Evolutionary conservation across 495 filamentous ascomycete genomes (phyloP), one percentile per base, ranked within the genome.

Genomic region (Neurospora sp.): DNA sequence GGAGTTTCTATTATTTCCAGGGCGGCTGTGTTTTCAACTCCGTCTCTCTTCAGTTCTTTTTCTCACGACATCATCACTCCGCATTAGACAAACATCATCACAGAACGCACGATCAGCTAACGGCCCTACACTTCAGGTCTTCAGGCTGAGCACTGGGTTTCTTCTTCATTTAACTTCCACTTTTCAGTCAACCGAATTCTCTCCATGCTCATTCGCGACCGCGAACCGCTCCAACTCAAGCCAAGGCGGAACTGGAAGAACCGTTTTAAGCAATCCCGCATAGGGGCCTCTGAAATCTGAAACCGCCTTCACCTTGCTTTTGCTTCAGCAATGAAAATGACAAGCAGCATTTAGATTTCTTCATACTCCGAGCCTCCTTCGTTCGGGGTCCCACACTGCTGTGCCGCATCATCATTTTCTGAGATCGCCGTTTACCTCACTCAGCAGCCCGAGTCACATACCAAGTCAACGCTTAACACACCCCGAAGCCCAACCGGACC

Each of bases 141-240:
- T 18, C 27, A 65, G 53, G 53, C 53, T 65, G 27, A 18, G 53
- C 53, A 35, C 0, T 27, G 5, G 2, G 5, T 1, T 12, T 27
- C 0, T 7, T 22, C 10, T 59, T 27, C 22, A 14, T 27, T 70
- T 70, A 12, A 39, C 69, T 68, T 69, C 7, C 37, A 70, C 44
- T 74, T 48, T 72, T 76, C 71, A 80, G 78, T 77, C 77, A 80
- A 78, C 78, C 74, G 69, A 72, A 77, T 77, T 77, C 72, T 79
- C 76, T 77, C 18, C n/a, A 69, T 18, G 1, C 12, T 46, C 31
- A 78, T 79, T 78, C 77, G 78, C 46, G 70, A 53, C 70, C 7
- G 12, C 46, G 40, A 72, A 12, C 37, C 16, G 16, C 16, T 38
- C 65, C 16, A 70, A 48, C 37, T 39, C 71, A n/a, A 69, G 68